phyloP scores from a whole-genome alignment of 345 rosid species.

The Bruguiera parviflora region DNA sequence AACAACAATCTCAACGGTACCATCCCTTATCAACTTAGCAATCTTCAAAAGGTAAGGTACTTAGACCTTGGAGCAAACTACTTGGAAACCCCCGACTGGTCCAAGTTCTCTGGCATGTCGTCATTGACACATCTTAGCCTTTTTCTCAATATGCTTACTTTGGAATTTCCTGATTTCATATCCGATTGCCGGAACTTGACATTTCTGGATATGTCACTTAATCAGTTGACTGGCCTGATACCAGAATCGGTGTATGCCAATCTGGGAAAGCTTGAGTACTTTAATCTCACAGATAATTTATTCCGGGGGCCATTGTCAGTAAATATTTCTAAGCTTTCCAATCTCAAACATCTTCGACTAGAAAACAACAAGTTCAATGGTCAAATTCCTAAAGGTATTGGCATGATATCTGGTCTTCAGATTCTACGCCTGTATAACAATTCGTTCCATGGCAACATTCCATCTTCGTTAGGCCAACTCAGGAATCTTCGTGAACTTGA shows the following conservation, averaged over 20 bases:
- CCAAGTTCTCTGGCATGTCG: constrained; percentile 46
- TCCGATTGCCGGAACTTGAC: constrained; percentile 40
- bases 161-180: constrained; percentile 49
- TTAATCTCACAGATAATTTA: constrained; percentile 37
- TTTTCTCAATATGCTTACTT: constrained; percentile 20
- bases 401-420: constrained; percentile 38
- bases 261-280: constrained; percentile 41
- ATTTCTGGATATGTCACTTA: constrained; percentile 51
- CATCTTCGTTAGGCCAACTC: constrained; percentile 53
- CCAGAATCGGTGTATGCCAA: constrained; percentile 41
- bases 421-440: constrained; percentile 38
- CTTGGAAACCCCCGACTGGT: constrained; percentile 50
- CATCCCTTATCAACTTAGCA: constrained; percentile 43
- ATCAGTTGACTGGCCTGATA: constrained; percentile 38
- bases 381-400: constrained; percentile 40
- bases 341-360: constrained; percentile 38
- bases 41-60: constrained; percentile 43
- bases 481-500: constrained; percentile 37
- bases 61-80: constrained; percentile 57
- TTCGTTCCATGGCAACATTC: constrained; percentile 47
- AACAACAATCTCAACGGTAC: constrained; percentile 48
- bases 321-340: constrained; percentile 48
- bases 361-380: constrained; percentile 38
- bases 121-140: constrained; percentile 47
- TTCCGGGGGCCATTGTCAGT: constrained; percentile 43